These are phyloP conservation scores for Tanacetum coccineum DNA, from an alignment of 129 eudicot genomes.

Conservation along the genomic window DNA sequence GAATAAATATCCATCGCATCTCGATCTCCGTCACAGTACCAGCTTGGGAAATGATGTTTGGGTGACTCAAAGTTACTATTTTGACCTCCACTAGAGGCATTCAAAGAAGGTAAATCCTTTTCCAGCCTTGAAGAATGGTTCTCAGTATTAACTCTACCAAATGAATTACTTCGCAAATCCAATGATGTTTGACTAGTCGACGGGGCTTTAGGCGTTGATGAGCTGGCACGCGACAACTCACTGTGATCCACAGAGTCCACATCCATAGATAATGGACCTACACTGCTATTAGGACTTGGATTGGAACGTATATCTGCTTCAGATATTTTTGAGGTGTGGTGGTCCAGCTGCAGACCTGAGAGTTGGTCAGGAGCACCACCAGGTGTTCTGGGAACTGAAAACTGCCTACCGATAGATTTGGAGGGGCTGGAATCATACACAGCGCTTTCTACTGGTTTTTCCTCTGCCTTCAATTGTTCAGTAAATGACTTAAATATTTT, in stretches of 20 bases:
- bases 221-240: constrained; percentile 45
- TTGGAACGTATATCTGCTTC: constrained; percentile 28
- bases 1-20: constrained; percentile 70
- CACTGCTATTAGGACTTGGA: constrained; percentile 44
- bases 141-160: constrained; percentile 23
- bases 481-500: constrained; percentile 58
- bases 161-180: too few species aligned
- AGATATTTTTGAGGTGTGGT: background rate
- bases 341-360: constrained; percentile 43
- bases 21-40: constrained; percentile 82
- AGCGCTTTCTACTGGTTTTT: constrained; percentile 30
- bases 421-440: constrained; percentile 43
- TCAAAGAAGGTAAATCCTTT: constrained; percentile 29
- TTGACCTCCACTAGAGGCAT: constrained; percentile 39
- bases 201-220: constrained; percentile 44
- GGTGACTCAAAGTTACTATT: constrained; percentile 51
- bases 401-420: constrained; percentile 35
- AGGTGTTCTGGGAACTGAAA: constrained; percentile 40
- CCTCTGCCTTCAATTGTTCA: constrained; percentile 46
- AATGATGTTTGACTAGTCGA: too few species aligned
- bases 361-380: constrained; percentile 34
- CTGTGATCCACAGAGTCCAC: constrained; percentile 47
- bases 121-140: constrained; percentile 33
- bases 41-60: constrained; percentile 34
- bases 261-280: constrained; percentile 54